These are phyloP conservation scores for Phytopythium vexans DNA, from an alignment of 352 stramenopile species.

Conservation along the genomic window DNA sequence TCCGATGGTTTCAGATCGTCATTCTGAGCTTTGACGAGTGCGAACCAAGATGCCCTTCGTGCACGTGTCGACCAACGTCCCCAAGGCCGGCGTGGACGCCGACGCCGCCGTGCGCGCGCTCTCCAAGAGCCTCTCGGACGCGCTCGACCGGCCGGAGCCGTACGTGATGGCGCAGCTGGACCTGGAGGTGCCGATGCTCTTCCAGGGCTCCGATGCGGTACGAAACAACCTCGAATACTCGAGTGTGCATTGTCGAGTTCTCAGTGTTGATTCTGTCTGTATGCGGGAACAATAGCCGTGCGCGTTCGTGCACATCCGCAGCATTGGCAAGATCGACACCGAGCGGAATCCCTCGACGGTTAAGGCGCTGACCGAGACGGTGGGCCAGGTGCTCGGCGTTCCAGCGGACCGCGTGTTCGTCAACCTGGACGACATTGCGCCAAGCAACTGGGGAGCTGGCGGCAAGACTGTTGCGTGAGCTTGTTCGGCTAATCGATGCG, in stretches of 20 bases:
- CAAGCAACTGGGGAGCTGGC: slow-evolving; percentile 2
- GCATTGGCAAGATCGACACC: slow-evolving; percentile 25
- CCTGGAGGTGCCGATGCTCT: slow-evolving; percentile 29
- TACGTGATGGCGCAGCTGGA: slow-evolving; percentile 41
- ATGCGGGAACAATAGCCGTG: slow-evolving; percentile 17
- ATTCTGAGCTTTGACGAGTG: background rate
- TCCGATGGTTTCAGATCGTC: background rate
- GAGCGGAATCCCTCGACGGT: slow-evolving; percentile 20
- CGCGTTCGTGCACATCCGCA: slow-evolving; percentile 33
- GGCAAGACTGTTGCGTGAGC: slow-evolving; percentile 1
- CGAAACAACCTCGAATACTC: background rate
- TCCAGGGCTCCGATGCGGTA: slow-evolving; percentile 24
- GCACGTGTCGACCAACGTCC: slow-evolving; percentile 38
- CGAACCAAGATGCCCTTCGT: slow-evolving; percentile 34
- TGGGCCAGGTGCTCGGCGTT: background rate
- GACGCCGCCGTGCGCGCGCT: slow-evolving; percentile 22
- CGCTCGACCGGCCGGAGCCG: slow-evolving; percentile 29
- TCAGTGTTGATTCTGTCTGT: background rate
- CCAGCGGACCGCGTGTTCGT: slow-evolving; percentile 3
- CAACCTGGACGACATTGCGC: slow-evolving; percentile 1
- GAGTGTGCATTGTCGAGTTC: background rate
- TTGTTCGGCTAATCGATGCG: background rate
- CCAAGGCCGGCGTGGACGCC: slow-evolving; percentile 28
- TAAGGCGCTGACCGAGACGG: background rate
- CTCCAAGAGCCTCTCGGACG: slow-evolving; percentile 33